Evolutionary conservation across 352 stramenopile genomes (phyloP).

Genomic region (Globisporangium recalcitrans): DNA sequence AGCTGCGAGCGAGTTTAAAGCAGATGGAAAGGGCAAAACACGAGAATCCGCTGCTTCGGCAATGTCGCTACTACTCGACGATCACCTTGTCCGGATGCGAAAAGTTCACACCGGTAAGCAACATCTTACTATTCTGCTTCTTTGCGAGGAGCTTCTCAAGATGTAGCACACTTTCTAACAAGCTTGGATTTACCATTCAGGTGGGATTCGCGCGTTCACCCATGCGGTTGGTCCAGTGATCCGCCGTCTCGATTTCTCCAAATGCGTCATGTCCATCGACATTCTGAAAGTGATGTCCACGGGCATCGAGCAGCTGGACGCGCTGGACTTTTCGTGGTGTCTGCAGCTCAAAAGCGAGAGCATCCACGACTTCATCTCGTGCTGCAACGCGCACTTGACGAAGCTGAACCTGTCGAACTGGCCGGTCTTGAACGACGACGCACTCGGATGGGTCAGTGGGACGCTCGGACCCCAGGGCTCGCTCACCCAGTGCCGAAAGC

Average conservation of each 20-base stretch:
- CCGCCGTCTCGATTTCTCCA: slow-evolving; percentile 46
- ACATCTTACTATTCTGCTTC: neutral
- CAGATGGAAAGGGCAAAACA: slow-evolving; percentile 7
- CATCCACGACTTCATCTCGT: slow-evolving; percentile 67
- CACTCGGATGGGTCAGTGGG: slow-evolving; percentile 65
- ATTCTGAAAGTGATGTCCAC: slow-evolving; percentile 73
- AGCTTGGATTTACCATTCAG: slow-evolving; percentile 16
- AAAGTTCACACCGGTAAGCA: slow-evolving; percentile 35
- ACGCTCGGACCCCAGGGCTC: slow-evolving; percentile 54
- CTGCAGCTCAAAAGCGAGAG: slow-evolving; percentile 44
- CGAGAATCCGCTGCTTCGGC: slow-evolving; percentile 12
- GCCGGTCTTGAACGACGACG: slow-evolving; percentile 59
- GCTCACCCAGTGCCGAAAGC: slow-evolving; percentile 49
- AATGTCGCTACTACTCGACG: slow-evolving; percentile 31
- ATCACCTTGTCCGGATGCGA: slow-evolving; percentile 54
- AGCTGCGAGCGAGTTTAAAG: slow-evolving; percentile 39
- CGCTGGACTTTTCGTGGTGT: slow-evolving; percentile 57
- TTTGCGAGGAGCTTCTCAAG: neutral
- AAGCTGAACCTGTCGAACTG: slow-evolving; percentile 59
- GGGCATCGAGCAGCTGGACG: slow-evolving; percentile 49
- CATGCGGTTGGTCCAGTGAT: slow-evolving; percentile 46
- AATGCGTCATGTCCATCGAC: slow-evolving; percentile 39
- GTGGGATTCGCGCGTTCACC: slow-evolving; percentile 65
- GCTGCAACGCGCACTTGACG: slow-evolving; percentile 50
- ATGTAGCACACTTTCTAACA: neutral